Base-by-base conservation (phyloP, 495 filamentous ascomycete genomes). In the Trichoderma virens region DNA sequence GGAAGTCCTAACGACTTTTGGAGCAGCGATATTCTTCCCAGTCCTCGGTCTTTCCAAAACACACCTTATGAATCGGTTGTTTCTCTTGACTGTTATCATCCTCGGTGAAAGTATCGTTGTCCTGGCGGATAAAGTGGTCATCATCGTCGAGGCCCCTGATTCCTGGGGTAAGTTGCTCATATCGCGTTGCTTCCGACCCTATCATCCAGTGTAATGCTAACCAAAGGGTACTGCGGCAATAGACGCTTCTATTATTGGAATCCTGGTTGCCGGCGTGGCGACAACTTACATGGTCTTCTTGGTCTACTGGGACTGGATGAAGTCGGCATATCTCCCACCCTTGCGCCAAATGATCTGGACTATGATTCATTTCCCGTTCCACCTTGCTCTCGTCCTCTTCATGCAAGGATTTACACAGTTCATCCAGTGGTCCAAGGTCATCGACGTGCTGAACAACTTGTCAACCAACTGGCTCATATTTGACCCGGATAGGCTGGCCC, bases 351-450 rank as follows among this genome's bases (percentile, higher is more conserved):
- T 86, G 61, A 66, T 86, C 25, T 90, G 88, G 89, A 78, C 83
- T 4, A 78, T 86, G 65, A 71, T 87, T 1, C 89, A 91, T 74
- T 87, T 88, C 70, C 87, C 87, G 11, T 86, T 90, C 67, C 87
- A 91, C 70, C 74, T 89, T 9, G 75, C 82, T 1, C 77, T 90
- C 32, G 83, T 88, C 38, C 80, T 89, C 14, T 77, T 85, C 25
- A 75, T 88, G n/a, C 83, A 87, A 69, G 86, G 85, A 11, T 70
- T 72, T 4, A 68, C 75, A 8, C 76, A 80, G 65, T 76, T 81
- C 38, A 67, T 79, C 30, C 71, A 77, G 30, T 79, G 75, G 74
- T 70, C 66, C 28, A 72, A 72, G 61, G 65, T 72, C 30, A 18
- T 66, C 5, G 68, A 76, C 59, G 59, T 69, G 5, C 18, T 69